phyloP scores from a whole-genome alignment of 345 rosid genomes.

The Dipteronia sinensis region DNA sequence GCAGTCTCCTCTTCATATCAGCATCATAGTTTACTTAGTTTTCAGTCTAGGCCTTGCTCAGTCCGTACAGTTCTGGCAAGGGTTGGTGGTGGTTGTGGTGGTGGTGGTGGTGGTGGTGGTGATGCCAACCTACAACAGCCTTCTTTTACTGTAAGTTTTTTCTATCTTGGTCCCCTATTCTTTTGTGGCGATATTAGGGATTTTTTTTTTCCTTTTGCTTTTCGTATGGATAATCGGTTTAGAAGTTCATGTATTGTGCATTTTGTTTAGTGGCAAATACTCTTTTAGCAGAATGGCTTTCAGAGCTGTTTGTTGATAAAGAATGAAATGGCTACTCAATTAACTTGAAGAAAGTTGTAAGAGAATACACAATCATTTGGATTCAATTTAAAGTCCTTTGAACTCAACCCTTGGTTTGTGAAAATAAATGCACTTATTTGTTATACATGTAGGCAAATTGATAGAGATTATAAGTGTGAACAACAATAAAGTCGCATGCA shows the following conservation, averaged over 20 bases:
- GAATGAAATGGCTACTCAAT: background rate
- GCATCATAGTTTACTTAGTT: constrained; percentile 20
- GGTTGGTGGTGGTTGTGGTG: constrained; percentile 37
- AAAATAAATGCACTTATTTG: background rate
- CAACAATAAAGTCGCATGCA: background rate
- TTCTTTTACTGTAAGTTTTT: constrained; percentile 51
- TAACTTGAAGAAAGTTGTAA: background rate
- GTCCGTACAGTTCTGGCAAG: constrained; percentile 27
- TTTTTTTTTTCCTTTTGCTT: background rate
- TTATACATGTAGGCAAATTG: background rate
- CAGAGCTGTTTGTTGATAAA: background rate
- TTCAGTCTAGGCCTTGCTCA: constrained; percentile 27
- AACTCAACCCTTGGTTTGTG: background rate
- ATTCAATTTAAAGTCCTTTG: background rate
- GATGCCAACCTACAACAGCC: constrained; percentile 37
- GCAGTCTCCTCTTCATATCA: constrained; percentile 26
- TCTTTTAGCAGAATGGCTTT: background rate
- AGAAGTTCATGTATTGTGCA: background rate
- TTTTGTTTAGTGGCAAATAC: background rate
- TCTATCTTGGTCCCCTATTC: background rate
- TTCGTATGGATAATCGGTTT: background rate
- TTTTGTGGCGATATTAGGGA: constrained; percentile 6
- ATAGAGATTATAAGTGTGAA: background rate
- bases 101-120: constrained; percentile 37
- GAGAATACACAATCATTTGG: background rate